Base-by-base conservation (phyloP, 164 flowering plant species). In the Taxillus chinensis region DNA sequence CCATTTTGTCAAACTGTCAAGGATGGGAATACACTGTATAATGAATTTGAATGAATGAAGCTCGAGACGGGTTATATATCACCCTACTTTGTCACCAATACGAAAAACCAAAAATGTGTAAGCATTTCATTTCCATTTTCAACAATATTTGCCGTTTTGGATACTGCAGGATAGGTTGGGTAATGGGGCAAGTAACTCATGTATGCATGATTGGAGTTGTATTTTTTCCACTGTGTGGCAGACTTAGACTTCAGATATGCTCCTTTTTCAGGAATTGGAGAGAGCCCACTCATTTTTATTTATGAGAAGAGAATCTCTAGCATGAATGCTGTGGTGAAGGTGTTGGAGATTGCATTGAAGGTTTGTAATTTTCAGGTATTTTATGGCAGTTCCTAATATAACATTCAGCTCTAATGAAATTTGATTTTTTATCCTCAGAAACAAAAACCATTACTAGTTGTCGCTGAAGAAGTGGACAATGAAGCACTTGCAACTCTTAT, bases 11-110 rank as follows among this genome's bases (percentile, higher is more conserved):
- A n/a, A n/a, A n/a, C n/a, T n/a, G n/a, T n/a, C n/a, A 76, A 92
- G 98, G 98, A 92, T 83, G 98, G 98, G 12, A 92, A 92, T 67
- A 92, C 96, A 54, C 63, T 92, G 59, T 71, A 75, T 53, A 92
- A 92, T 71, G 98, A 92, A 68, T 68, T 92, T 63, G 98, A 92
- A 74, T 96, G 98, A 38, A 92, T 92, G 98, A 92, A 92, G 78
- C 74, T 92, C 48, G 98, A 92, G 65, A 86, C 97, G 72, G 98
- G 98, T 10, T 92, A 90, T 66, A 92, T 90, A 38, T 92, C 98
- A 38, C 98, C 98, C 7, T 90, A 92, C 70, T 92, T 92, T 79
- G 82, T 92, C 55, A 92, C 97, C 43, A 84, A 90, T 70, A 83
- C 70, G 69, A 92, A 92, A 68, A 90, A 62, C 73, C 98, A 92